A percentile compares a stretch with the other conserved stretches of the same genome.
Conservation (phyloP, 192 early-diverging fungal genomes). For the Coemansia sp. region DNA sequence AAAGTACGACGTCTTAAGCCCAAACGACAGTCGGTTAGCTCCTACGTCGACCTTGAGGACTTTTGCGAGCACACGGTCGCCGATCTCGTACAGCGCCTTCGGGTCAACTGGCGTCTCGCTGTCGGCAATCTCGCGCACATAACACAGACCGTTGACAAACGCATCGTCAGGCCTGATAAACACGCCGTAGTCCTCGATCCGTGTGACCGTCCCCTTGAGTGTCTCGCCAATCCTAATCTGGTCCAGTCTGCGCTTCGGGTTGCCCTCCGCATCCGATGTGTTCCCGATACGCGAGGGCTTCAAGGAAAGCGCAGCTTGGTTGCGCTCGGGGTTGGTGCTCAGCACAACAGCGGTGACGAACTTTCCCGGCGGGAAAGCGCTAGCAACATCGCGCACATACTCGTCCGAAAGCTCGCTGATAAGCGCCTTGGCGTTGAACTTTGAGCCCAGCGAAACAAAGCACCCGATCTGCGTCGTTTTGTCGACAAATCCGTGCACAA, state of each 20-base stretch:
- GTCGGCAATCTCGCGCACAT: slow-evolving; percentile 82
- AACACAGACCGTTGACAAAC: slow-evolving; percentile 79
- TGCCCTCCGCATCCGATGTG: slow-evolving; percentile 19
- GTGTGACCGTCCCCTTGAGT: slow-evolving; percentile 73
- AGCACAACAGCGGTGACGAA: slow-evolving; percentile 75
- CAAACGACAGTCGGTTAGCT: slow-evolving; percentile 69
- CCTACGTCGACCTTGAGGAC: slow-evolving; percentile 72
- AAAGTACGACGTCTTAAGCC: slow-evolving; percentile 87
- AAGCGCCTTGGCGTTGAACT: slow-evolving; percentile 71
- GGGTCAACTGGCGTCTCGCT: slow-evolving; percentile 67
- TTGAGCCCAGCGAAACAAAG: slow-evolving; percentile 70
- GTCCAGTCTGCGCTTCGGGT: slow-evolving; percentile 52
- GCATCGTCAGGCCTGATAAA: slow-evolving; percentile 79
- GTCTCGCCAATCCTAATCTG: slow-evolving; percentile 71
- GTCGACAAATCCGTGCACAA: slow-evolving; percentile 72
- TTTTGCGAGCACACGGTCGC: slow-evolving; percentile 79
- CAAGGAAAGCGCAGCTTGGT: slow-evolving; percentile 70
- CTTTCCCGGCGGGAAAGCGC: slow-evolving; percentile 66
- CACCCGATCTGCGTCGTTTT: slow-evolving; percentile 69
- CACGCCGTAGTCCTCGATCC: slow-evolving; percentile 73
- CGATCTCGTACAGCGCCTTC: slow-evolving; percentile 70
- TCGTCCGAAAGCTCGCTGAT: slow-evolving; percentile 85
- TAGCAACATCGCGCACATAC: slow-evolving; percentile 83
- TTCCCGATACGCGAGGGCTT: slow-evolving; percentile 59
- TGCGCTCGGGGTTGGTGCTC: slow-evolving; percentile 56